Percentiles rank a stretch among this genome's conserved stretches.
Evolutionary conservation across 129 eudicot genomes (phyloP).

Genomic region (Pittosporum tobira): DNA sequence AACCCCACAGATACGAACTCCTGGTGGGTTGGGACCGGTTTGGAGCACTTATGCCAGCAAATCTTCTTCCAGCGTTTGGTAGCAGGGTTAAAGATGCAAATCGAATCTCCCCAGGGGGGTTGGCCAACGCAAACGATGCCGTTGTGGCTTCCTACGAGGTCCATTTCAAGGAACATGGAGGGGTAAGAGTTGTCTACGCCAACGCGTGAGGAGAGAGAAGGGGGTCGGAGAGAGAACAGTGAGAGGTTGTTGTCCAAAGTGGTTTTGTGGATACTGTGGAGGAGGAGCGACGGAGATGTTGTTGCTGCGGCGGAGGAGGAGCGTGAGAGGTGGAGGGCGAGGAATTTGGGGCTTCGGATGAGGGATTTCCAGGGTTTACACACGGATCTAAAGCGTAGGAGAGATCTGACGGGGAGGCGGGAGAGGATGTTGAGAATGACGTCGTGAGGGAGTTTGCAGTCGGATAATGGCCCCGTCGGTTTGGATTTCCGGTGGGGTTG

Average conservation of each 20-base stretch:
- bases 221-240: not conserved
- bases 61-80: not conserved
- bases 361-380: not conserved
- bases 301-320: not conserved
- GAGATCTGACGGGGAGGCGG: not conserved
- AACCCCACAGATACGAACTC: not conserved
- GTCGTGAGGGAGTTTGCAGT: not conserved
- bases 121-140: not conserved
- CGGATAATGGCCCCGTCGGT: not conserved
- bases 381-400: not conserved
- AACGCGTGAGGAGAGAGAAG: not conserved
- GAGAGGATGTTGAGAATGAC: not conserved
- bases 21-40: not conserved
- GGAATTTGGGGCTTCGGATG: not conserved
- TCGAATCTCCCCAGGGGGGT: not conserved
- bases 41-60: too few relatives aligned
- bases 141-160: not conserved
- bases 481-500: not conserved
- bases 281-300: not conserved
- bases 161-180: not conserved
- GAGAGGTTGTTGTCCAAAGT: not conserved
- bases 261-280: not conserved
- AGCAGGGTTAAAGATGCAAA: not conserved
- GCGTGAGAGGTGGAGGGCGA: not conserved
- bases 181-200: not conserved